phyloP scores from a whole-genome alignment of 768 basidiomycete genomes.

The Panaeolus papilionaceus region DNA sequence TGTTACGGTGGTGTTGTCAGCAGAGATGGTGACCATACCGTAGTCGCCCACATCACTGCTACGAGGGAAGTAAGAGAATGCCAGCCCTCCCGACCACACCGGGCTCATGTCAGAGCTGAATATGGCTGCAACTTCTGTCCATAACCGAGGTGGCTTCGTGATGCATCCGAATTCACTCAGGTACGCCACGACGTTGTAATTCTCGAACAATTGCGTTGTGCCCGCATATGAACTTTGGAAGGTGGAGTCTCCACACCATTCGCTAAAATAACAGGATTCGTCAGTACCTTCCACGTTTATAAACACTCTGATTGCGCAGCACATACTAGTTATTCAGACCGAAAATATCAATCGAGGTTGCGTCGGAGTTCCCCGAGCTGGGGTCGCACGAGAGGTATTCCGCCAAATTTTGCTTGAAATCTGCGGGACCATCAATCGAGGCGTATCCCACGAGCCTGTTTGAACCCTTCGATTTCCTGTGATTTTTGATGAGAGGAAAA shows the following conservation, averaged over 20 bases:
- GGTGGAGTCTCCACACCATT: constrained; percentile 77
- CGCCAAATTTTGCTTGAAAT: constrained; percentile 71
- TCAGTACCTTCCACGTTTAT: constrained; percentile 11
- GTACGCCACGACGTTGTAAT: constrained; percentile 82
- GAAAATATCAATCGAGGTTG: constrained; percentile 79
- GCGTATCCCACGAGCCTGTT: constrained; percentile 81
- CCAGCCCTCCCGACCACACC: constrained; percentile 88
- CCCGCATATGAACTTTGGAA: constrained; percentile 53
- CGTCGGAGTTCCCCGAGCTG: constrained; percentile 53
- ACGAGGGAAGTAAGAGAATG: constrained; percentile 91
- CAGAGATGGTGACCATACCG: constrained; percentile 82
- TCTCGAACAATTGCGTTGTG: constrained; percentile 58
- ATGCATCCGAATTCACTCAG: constrained; percentile 90
- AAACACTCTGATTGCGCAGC: neutral
- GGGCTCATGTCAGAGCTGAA: constrained; percentile 75
- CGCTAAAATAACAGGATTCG: constrained; percentile 46
- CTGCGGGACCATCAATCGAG: constrained; percentile 73
- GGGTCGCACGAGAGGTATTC: constrained; percentile 82
- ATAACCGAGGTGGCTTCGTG: constrained; percentile 63
- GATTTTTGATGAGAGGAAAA: neutral
- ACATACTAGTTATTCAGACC: constrained; percentile 88
- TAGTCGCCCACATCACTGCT: constrained; percentile 68
- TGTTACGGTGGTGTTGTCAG: constrained; percentile 69
- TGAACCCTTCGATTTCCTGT: constrained; percentile 67
- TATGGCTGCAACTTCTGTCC: constrained; percentile 80